Evolutionary conservation across 257 asterid species (phyloP).

Genomic region (Solanum tacnaense): DNA sequence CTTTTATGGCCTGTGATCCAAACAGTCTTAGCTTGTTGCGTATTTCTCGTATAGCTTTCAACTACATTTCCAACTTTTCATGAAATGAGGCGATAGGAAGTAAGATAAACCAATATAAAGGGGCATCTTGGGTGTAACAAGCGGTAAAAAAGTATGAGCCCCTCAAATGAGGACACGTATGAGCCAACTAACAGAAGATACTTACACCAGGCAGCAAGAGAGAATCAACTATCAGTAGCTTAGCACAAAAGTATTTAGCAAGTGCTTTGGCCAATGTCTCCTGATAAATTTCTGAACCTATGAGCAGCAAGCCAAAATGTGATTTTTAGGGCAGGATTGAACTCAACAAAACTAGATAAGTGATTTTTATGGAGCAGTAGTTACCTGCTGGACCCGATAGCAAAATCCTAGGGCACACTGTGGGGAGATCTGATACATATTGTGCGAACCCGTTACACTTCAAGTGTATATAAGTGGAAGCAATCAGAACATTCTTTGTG

Average conservation of each 20-base stretch:
- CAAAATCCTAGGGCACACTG: constrained; percentile 68
- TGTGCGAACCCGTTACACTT: constrained; percentile 40
- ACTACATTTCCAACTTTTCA: not conserved
- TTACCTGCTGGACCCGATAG: constrained; percentile 88
- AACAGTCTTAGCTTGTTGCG: not conserved
- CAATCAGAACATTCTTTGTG: constrained; percentile 70
- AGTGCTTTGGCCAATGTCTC: constrained; percentile 75
- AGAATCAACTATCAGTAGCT: constrained; percentile 61
- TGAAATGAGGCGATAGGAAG: not conserved
- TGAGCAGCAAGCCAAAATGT: not conserved
- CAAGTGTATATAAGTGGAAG: constrained; percentile 67
- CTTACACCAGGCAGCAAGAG: constrained; percentile 69
- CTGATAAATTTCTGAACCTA: constrained; percentile 91
- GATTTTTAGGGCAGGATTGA: not conserved
- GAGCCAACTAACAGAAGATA: not conserved
- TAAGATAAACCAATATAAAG: not conserved
- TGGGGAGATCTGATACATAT: constrained; percentile 54
- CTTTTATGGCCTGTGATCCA: not conserved
- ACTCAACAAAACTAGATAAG: not conserved
- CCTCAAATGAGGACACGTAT: not conserved
- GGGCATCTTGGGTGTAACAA: not conserved
- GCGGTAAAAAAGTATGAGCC: not conserved
- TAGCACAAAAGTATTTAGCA: constrained; percentile 49
- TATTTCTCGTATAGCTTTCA: not conserved
- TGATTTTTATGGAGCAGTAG: not conserved